These are phyloP conservation scores for Penicillium coprophilum DNA, from an alignment of 495 filamentous ascomycete genomes.

Conservation along the genomic window DNA sequence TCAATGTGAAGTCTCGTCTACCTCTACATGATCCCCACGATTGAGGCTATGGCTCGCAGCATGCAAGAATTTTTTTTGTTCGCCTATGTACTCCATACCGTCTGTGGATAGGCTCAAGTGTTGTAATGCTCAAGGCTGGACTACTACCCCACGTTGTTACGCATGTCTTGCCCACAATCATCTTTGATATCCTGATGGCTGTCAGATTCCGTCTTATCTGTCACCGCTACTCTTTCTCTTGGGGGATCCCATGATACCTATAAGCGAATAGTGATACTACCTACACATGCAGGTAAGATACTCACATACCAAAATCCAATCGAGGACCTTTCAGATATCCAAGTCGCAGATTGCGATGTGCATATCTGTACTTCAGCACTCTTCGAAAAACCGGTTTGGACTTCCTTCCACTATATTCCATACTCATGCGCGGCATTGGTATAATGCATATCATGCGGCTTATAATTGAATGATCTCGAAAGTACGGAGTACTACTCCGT, in stretches of 20 bases:
- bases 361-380: not conserved
- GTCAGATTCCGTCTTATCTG: not conserved
- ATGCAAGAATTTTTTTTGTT: slow-evolving; percentile 3
- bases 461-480: not conserved
- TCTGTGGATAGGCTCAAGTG: not conserved
- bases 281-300: not conserved
- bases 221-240: not conserved
- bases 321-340: not conserved
- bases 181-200: not conserved
- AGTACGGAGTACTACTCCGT: too few species aligned
- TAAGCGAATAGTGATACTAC: too few species aligned
- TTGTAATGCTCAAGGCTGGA: not conserved
- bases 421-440: slow-evolving; percentile 6
- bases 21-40: not conserved
- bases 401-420: not conserved
- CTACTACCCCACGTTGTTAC: not conserved
- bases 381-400: not conserved
- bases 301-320: not conserved
- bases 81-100: not conserved
- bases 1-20: not conserved
- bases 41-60: slow-evolving; percentile 8
- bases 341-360: not conserved
- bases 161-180: not conserved
- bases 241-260: too few species aligned
- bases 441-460: slow-evolving; percentile 25